Evolutionary conservation across 225 moss, liverwort and hornwort genomes (phyloP).

Genomic region (Polytrichum commune): DNA sequence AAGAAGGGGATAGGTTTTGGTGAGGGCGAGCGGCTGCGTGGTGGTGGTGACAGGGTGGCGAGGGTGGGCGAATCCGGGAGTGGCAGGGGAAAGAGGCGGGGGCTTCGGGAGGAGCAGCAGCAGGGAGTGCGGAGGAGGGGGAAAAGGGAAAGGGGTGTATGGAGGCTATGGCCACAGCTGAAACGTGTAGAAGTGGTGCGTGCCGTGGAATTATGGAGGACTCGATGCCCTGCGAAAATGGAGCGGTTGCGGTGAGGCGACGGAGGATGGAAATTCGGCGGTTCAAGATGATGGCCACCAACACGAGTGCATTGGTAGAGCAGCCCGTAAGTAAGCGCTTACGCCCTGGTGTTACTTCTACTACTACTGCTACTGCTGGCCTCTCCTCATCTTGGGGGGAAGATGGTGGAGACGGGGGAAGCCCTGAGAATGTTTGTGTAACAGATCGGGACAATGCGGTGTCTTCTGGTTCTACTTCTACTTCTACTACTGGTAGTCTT

Average conservation of each 20-base stretch:
- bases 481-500: conserved; percentile 26
- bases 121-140: not conserved
- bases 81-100: not conserved
- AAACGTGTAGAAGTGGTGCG: conserved; percentile 27
- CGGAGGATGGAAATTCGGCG: conserved; percentile 75
- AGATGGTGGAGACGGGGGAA: conserved; percentile 15
- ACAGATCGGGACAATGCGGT: conserved; percentile 22
- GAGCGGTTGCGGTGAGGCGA: conserved; percentile 51
- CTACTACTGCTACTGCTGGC: conserved; percentile 16
- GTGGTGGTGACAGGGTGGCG: not conserved
- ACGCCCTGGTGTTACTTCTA: conserved; percentile 29
- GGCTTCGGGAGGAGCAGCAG: not conserved
- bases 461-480: conserved; percentile 3
- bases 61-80: not conserved
- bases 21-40: not conserved
- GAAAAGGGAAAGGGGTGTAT: conserved; percentile 1
- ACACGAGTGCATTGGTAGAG: conserved; percentile 30
- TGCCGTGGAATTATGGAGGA: conserved; percentile 55
- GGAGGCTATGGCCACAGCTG: conserved; percentile 58
- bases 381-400: conserved; percentile 19
- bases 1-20: not conserved
- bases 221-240: conserved; percentile 27
- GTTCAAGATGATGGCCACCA: conserved; percentile 57
- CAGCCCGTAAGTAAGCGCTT: conserved; percentile 80
- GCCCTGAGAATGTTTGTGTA: conserved; percentile 12